Evolutionary conservation across 257 asterid genomes (phyloP), one percentile per base, ranked within the genome.

Genomic region (Buddleja alternifolia): DNA sequence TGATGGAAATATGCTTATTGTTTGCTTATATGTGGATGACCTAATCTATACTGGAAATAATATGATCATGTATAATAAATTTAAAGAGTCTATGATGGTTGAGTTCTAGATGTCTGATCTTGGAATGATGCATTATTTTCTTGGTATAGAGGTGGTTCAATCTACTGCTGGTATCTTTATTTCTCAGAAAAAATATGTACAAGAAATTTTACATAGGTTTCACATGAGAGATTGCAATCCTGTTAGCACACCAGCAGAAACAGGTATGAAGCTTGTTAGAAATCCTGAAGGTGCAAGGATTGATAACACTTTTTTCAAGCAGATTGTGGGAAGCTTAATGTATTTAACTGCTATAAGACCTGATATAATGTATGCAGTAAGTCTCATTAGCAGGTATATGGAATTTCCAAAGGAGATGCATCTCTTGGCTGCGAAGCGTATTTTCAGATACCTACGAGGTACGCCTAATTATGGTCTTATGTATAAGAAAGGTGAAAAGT

Each of bases 271-370:
- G 63, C 9, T 67, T 0, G 12, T 0, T 4, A 51, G 37, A 6
- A 34, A 40, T 20, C 12, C 1, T 19, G 52, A 5, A 19, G 42
- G 45, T 6, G 7, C 14, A n/a, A 42, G 4, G 12, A 55, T 68
- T 1, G 56, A 53, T n/a, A 21, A 1, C 45, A 53, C 66, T 15
- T 32, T 40, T 1, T 55, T n/a, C 34, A 68, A 66, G 14, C 61
- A 36, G 23, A 39, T 68, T 4, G 66, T 68, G 10, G 73, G 73
- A 1, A 50, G 52, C 10, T 6, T 68, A 11, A 40, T 39, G 73
- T 68, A 68, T 68, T 8, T 68, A 11, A 68, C 73, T 0, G 24
- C 56, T 1, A 41, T 29, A 68, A 54, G 73, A 10, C 73, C 73
- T 9, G 65, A 3, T n/a, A n/a, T n/a, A n/a, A n/a, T n/a, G n/a